Evolutionary conservation across 23 red algal species (phyloP).

Genomic region (Gracilaria vermiculophylla): DNA sequence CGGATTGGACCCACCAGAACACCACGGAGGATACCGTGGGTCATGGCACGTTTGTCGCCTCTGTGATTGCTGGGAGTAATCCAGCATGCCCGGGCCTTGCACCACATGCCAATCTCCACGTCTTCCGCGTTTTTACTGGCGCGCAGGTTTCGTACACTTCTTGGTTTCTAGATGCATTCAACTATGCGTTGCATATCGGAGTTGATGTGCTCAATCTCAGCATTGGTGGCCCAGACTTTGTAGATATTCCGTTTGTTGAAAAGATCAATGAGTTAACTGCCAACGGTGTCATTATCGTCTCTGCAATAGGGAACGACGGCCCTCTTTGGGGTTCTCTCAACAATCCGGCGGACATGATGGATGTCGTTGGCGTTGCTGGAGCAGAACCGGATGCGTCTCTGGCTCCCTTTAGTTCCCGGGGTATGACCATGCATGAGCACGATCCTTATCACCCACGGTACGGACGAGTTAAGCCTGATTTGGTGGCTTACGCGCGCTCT

Average conservation of each 20-base stretch:
- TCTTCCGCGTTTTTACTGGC: conserved; percentile 80
- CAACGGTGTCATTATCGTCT: conserved; percentile 73
- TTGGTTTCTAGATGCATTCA: conserved; percentile 96
- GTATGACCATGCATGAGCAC: conserved; percentile 88
- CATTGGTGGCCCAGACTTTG: conserved; percentile 86
- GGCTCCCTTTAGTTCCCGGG: conserved; percentile 79
- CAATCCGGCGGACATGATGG: conserved; percentile 89
- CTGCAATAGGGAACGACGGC: conserved; percentile 91
- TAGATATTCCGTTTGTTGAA: conserved; percentile 81
- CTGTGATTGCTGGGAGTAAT: conserved; percentile 75
- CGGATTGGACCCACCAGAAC: conserved; percentile 84
- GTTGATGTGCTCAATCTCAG: conserved; percentile 86
- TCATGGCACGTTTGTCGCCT: conserved; percentile 90
- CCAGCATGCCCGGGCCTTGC: conserved; percentile 80
- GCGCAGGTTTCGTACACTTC: conserved; percentile 70
- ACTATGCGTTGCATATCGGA: conserved; percentile 74
- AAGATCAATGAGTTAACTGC: conserved; percentile 90
- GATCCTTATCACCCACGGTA: conserved; percentile 21
- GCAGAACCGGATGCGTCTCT: conserved; percentile 74
- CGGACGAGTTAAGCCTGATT: conserved; percentile 83
- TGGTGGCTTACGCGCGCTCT: conserved; percentile 65
- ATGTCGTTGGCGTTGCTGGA: conserved; percentile 85
- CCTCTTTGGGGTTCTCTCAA: conserved; percentile 83
- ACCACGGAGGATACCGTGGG: conserved; percentile 72
- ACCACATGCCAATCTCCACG: conserved; percentile 63